phyloP scores from a whole-genome alignment of 345 rosid genomes.

The Melaleuca quinquenervia region DNA sequence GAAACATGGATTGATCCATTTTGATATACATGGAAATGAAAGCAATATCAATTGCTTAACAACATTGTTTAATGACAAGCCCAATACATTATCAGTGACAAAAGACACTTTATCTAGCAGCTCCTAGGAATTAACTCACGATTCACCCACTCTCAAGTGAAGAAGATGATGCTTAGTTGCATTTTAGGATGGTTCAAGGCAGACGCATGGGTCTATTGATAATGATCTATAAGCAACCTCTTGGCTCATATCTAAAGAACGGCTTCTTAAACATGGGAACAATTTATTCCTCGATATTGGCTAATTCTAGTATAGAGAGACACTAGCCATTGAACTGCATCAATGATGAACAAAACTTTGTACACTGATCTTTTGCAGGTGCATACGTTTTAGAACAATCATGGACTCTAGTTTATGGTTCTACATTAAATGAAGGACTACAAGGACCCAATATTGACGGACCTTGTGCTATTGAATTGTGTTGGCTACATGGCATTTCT shows the following conservation, averaged over 20 bases:
- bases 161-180: background rate
- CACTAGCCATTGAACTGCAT: background rate
- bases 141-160: no score
- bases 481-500: background rate
- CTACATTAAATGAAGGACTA: background rate
- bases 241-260: background rate
- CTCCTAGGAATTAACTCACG: background rate
- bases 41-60: background rate
- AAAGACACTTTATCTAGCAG: background rate
- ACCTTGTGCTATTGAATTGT: background rate
- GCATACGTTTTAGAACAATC: background rate
- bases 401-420: background rate
- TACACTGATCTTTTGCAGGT: background rate
- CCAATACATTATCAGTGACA: background rate
- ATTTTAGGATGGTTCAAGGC: background rate
- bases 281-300: background rate
- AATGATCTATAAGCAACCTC: background rate
- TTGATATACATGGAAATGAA: background rate
- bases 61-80: background rate
- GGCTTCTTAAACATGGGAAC: background rate
- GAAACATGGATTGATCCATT: background rate
- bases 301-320: background rate
- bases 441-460: background rate
- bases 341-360: background rate
- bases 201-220: background rate